Percentiles rank a stretch among this genome's conserved stretches.
Evolutionary conservation across 805 yeast species (phyloP).

Genomic region (Ogataea saltuana): DNA sequence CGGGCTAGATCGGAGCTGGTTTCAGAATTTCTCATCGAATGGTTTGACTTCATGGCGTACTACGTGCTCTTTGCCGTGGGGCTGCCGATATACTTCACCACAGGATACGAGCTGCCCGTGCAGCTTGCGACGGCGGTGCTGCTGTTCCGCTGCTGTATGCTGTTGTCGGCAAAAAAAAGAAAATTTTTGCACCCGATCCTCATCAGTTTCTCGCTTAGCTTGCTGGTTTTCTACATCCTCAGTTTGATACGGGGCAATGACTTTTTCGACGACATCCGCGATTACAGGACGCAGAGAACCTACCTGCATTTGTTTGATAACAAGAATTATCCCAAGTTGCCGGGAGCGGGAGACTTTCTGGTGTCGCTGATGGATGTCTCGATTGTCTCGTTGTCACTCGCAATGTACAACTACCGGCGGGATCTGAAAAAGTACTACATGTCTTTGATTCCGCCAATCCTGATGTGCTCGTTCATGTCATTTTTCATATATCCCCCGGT

Average conservation of each 20-base stretch:
- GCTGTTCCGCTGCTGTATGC: conserved; percentile 50
- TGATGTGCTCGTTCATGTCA: conserved; percentile 54
- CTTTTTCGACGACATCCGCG: conserved; percentile 51
- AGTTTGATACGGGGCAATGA: conserved; percentile 52
- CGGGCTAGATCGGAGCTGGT: conserved; percentile 1
- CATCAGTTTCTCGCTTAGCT: conserved; percentile 61
- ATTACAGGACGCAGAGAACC: conserved; percentile 69
- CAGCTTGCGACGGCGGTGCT: conserved; percentile 63
- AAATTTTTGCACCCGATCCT: conserved; percentile 70
- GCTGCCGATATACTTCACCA: conserved; percentile 58
- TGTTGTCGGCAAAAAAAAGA: conserved; percentile 47
- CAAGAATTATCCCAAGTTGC: conserved; percentile 44
- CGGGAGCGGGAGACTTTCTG: conserved; percentile 82
- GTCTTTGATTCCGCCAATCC: conserved; percentile 58
- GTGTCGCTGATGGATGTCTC: conserved; percentile 72
- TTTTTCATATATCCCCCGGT: conserved; percentile 72
- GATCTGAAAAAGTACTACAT: conserved; percentile 63
- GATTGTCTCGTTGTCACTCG: conserved; percentile 72
- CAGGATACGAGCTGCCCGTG: conserved; percentile 58
- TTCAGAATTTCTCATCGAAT: conserved; percentile 24
- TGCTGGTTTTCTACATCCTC: conserved; percentile 62
- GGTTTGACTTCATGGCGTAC: conserved; percentile 60
- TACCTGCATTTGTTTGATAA: conserved; percentile 59
- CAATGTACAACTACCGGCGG: conserved; percentile 71
- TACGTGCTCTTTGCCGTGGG: conserved; percentile 51